These are phyloP conservation scores for Asterophora parasitica DNA, from an alignment of 768 basidiomycete species.

Conservation along the genomic window DNA sequence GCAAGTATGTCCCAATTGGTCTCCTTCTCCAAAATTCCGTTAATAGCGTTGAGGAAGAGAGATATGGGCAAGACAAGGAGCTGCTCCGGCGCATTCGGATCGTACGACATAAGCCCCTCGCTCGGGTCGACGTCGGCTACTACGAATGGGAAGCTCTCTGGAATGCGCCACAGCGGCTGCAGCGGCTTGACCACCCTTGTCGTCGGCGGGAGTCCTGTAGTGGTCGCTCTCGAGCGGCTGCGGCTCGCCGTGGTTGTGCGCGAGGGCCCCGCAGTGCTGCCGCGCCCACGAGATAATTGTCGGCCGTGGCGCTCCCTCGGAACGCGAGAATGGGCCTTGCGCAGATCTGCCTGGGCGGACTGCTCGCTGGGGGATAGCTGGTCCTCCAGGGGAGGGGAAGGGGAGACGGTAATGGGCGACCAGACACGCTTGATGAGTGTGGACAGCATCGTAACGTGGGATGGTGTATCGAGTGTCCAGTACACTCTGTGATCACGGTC, in stretches of 20 bases:
- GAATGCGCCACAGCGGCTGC: slow-evolving; percentile 61
- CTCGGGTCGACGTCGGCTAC: slow-evolving; percentile 57
- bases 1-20: slow-evolving; percentile 91
- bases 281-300: slow-evolving; percentile 48
- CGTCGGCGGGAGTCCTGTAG: slow-evolving; percentile 20
- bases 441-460: slow-evolving; percentile 54
- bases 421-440: slow-evolving; percentile 55
- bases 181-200: slow-evolving; percentile 30
- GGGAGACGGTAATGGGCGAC: slow-evolving; percentile 4
- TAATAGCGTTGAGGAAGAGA: slow-evolving; percentile 59
- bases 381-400: slow-evolving; percentile 10
- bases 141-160: slow-evolving; percentile 59
- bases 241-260: slow-evolving; percentile 16
- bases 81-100: slow-evolving; percentile 40
- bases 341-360: slow-evolving; percentile 21
- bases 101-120: slow-evolving; percentile 64
- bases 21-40: slow-evolving; percentile 66
- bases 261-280: slow-evolving; percentile 32
- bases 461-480: slow-evolving; percentile 57
- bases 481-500: slow-evolving; percentile 88
- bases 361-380: slow-evolving; percentile 13
- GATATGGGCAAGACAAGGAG: slow-evolving; percentile 66
- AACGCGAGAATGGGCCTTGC: slow-evolving; percentile 43
- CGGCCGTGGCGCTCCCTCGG: slow-evolving; percentile 51
- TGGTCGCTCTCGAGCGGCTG: slow-evolving; percentile 26